phyloP scores from a whole-genome alignment of 2,329 filamentous ascomycete genomes.

The Clarireedia paspali region DNA sequence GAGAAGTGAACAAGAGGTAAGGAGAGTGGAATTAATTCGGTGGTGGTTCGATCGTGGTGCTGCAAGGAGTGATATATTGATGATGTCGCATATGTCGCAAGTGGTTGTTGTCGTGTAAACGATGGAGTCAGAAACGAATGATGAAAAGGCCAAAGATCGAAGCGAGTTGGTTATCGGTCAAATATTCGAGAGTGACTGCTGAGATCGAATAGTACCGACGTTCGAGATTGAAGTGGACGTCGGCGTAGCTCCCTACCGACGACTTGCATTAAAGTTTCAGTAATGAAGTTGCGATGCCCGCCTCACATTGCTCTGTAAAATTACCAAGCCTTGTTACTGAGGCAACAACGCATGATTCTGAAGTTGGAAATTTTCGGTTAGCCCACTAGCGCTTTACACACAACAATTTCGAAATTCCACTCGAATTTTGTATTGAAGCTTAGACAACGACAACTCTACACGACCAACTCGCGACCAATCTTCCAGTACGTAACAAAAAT shows the following conservation, averaged over 20 bases:
- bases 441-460: slow-evolving; percentile 17
- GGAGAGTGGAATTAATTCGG: neutral
- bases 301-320: neutral
- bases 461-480: slow-evolving; percentile 21
- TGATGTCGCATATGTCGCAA: neutral
- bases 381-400: slow-evolving; percentile 8
- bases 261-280: neutral
- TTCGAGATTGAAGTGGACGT: neutral
- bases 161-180: neutral
- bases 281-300: neutral
- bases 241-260: slow-evolving; percentile 4
- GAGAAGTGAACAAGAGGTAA: neutral
- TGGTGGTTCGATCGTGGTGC: neutral
- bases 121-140: slow-evolving; percentile 1
- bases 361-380: slow-evolving; percentile 5
- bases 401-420: slow-evolving; percentile 16
- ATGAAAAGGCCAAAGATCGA: neutral
- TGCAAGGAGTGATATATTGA: slow-evolving; percentile 2
- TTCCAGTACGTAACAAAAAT: slow-evolving; percentile 17
- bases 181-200: neutral
- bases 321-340: neutral
- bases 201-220: neutral
- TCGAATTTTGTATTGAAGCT: neutral
- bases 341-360: neutral
- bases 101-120: neutral